Conservation (phyloP, 345 rosid species). For the Eucalyptus pumila region DNA sequence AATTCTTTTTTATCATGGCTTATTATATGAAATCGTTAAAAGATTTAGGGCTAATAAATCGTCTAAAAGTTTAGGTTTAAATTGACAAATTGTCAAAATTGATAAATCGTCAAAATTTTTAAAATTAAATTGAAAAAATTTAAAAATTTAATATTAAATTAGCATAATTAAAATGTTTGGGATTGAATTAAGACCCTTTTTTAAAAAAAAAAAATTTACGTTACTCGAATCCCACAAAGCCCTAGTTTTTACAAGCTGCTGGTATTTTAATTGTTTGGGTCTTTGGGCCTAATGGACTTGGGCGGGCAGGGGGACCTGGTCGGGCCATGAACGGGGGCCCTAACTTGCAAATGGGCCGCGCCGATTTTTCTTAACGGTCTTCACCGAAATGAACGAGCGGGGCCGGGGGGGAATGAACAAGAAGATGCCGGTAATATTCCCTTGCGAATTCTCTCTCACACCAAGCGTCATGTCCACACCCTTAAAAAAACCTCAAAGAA, state of each 20-base stretch:
- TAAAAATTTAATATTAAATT: background rate
- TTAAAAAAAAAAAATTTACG: background rate
- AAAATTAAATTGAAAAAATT: fast-evolving
- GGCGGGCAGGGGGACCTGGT: background rate
- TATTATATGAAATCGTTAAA: background rate
- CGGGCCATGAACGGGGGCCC: background rate
- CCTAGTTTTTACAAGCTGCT: background rate
- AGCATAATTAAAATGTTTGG: no score
- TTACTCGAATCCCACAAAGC: background rate
- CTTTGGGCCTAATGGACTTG: background rate
- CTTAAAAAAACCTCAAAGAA: background rate
- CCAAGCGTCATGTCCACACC: background rate
- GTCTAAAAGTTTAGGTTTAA: background rate
- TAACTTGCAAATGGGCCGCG: background rate
- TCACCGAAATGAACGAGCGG: background rate
- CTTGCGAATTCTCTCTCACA: background rate
- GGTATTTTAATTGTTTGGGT: background rate
- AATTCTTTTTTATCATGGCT: background rate
- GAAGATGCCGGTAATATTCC: background rate
- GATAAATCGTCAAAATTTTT: fast-evolving
- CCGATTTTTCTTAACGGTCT: background rate
- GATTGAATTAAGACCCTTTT: background rate
- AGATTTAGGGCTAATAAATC: background rate
- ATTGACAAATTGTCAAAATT: background rate
- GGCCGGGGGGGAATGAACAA: background rate